Base-by-base conservation (phyloP, 2,329 filamentous ascomycete species). In the Penicillium glabrum region DNA sequence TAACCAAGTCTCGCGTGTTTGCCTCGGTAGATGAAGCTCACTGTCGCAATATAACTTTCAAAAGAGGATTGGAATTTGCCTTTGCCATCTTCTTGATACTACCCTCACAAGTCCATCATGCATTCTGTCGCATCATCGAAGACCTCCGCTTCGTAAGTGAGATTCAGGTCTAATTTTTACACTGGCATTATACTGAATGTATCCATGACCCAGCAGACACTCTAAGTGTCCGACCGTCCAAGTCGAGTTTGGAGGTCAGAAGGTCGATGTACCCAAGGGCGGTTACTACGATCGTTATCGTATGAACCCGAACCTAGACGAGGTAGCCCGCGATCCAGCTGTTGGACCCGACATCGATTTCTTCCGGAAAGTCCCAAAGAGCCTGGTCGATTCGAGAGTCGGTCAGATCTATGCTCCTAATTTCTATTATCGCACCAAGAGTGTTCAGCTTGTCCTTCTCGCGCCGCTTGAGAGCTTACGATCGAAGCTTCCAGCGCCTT, bases 261-360 rank as follows among this genome's bases (percentile, higher is more conserved):
- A 37, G 33, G 33, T 37, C 16, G 33, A 37, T 37, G 33, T 37
- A 37, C 33, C 33, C 16, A n/a, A 37, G 11, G 33, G 33, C 33
- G 33, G 33, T 16, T 37, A 37, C 33, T 37, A 60, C 14, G 55
- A 60, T 21, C 56, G 58, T 33, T 60, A 60, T 27, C 58, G 56
- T 24, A 60, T 60, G 58, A 60, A 60, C 35, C 58, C 56, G 11
- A 46, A 60, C 46, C 46, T 60, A 29, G 55, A 60, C 16, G 55
- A 60, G 44, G 56, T 60, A 47, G 52, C 58, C 21, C 45, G 39
- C 23, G 58, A 60, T 43, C 55, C 55, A 14, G 52, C 44, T 3
- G 48, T 60, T 13, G 55, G 58, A 41, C 33, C 52, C 5, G 52
- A 56, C 21, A 47, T 60, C 3, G 35, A 41, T 16, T 56, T 58